Base-by-base conservation (phyloP, 257 asterid genomes). In the Fraxinus anomala region DNA sequence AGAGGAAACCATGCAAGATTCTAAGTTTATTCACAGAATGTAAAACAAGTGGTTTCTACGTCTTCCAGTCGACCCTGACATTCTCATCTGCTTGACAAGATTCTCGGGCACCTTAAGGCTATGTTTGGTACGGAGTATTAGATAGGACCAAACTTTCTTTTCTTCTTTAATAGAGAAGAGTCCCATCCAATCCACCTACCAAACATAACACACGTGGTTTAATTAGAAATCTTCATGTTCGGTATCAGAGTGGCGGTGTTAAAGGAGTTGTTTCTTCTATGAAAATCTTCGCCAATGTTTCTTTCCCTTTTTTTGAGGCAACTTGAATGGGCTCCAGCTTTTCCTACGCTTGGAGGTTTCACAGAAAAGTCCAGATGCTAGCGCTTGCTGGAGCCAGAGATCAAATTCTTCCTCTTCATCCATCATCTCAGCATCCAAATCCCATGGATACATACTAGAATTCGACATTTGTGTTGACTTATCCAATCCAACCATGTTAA, bases 241-340 rank as follows among this genome's bases (percentile, higher is more conserved):
- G 21, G 63, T 51, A 19, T 51, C 23, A 51, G 23, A 14, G 23
- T 51, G 63, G 63, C 4, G 10, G 21, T 17, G 63, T 51, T 17
- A 42, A 0, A 51, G 63, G 8, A 17, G 21, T 19, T 17, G 23
- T 56, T 54, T 76, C 37, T 59, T 67, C 89, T 86, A 92, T 0
- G 99, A 92, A 59, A 93, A 83, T 85, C 97, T 89, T 71, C 96
- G 89, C 99, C 97, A 92, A 51, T 88, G 92, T 71, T 90, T 92
- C 87, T 83, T 88, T 11, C 97, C 95, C 73, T 91, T 94, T 77
- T 87, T 91, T 85, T 88, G 97, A 76, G 91, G 86, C 84, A 96
- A 88, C 83, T 93, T 96, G 88, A 96, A 96, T 11, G 99, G 99
- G 76, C 99, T 96, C 99, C 99, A 96, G 82, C 92, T 96, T 84